Percentiles rank a stretch among this genome's conserved stretches.
These are phyloP conservation scores for Patellifolia procumbens DNA, from an alignment of 179 eudicot species.

Conservation along the genomic window DNA sequence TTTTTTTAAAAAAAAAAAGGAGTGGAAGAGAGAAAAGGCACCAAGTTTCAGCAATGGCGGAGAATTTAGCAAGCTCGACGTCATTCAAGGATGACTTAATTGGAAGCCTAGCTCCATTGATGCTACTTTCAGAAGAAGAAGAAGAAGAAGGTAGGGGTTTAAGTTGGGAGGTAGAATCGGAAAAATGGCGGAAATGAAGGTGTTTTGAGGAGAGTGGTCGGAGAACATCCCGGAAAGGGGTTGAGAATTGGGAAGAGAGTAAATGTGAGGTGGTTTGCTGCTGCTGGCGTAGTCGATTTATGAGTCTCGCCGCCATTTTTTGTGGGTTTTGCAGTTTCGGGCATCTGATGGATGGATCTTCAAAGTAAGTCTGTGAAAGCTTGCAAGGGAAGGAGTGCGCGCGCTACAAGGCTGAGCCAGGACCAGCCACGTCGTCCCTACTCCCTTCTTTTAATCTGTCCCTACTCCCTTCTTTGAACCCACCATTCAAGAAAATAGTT, in stretches of 20 bases:
- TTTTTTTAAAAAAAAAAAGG: not conserved
- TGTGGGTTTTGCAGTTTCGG: slow-evolving; percentile 1
- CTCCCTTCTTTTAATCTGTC: too few relatives aligned
- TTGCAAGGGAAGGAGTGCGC: too few relatives aligned
- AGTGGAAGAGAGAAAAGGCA: slow-evolving; percentile 19
- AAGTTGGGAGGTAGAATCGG: slow-evolving; percentile 20
- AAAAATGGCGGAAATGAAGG: slow-evolving; percentile 31
- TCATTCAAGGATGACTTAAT: slow-evolving; percentile 59
- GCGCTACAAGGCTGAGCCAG: too few relatives aligned
- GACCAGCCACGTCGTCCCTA: too few relatives aligned
- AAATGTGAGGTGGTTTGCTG: not conserved
- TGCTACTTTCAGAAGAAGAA: not conserved
- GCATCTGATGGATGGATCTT: too few relatives aligned
- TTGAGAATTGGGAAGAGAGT: slow-evolving; percentile 14
- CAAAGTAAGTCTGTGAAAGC: too few relatives aligned
- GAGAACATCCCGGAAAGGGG: slow-evolving; percentile 6
- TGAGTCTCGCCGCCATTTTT: slow-evolving; percentile 1
- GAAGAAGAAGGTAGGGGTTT: not conserved
- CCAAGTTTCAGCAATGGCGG: slow-evolving; percentile 92
- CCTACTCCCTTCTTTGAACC: too few relatives aligned
- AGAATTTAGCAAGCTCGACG: slow-evolving; percentile 65
- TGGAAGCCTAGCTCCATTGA: slow-evolving; percentile 29
- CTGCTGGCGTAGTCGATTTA: not conserved
- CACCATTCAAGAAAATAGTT: too few relatives aligned
- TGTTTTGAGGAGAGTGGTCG: not conserved